A percentile compares a stretch with the other conserved stretches of the same genome.
Evolutionary conservation across 2,329 filamentous ascomycete genomes (phyloP).

Genomic region (Alternaria sp.): DNA sequence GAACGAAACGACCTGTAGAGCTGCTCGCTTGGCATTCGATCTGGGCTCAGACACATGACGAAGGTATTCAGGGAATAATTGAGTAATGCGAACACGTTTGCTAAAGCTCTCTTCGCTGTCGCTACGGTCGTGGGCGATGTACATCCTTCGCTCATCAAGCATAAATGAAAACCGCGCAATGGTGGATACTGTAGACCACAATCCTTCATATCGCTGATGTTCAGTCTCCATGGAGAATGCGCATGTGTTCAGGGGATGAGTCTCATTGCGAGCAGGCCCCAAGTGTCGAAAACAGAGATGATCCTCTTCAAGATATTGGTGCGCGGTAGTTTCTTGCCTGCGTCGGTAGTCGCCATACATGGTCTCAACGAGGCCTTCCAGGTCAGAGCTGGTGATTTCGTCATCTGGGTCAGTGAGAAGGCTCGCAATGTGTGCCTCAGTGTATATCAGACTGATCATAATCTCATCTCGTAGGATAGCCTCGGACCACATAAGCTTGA

Average conservation of each 20-base stretch:
- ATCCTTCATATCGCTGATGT: conserved; percentile 34
- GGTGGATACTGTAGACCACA: conserved; percentile 49
- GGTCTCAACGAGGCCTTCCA: conserved; percentile 72
- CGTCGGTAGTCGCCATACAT: conserved; percentile 81
- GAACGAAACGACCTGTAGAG: conserved; percentile 63
- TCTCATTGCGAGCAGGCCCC: conserved; percentile 40
- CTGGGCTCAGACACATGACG: conserved; percentile 45
- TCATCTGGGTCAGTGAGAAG: conserved; percentile 35
- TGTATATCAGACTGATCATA: conserved; percentile 72
- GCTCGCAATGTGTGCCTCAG: conserved; percentile 52
- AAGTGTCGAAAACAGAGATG: conserved; percentile 65
- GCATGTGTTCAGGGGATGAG: conserved; percentile 36
- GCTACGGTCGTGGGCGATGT: conserved; percentile 21
- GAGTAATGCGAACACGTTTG: conserved; percentile 49
- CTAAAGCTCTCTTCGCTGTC: conserved; percentile 25
- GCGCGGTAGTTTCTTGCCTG: conserved; percentile 62
- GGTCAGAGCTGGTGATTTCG: conserved; percentile 36
- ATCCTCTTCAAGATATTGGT: conserved; percentile 69
- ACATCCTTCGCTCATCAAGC: conserved; percentile 38
- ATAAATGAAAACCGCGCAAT: conserved; percentile 48
- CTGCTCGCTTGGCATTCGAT: conserved; percentile 52
- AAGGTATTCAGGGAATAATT: conserved; percentile 50
- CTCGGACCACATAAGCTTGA: conserved; percentile 75
- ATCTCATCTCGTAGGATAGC: conserved; percentile 73
- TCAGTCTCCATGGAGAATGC: conserved; percentile 45